phyloP scores from a whole-genome alignment of 2,329 filamentous ascomycete genomes.

The Lachnum nothofagi region DNA sequence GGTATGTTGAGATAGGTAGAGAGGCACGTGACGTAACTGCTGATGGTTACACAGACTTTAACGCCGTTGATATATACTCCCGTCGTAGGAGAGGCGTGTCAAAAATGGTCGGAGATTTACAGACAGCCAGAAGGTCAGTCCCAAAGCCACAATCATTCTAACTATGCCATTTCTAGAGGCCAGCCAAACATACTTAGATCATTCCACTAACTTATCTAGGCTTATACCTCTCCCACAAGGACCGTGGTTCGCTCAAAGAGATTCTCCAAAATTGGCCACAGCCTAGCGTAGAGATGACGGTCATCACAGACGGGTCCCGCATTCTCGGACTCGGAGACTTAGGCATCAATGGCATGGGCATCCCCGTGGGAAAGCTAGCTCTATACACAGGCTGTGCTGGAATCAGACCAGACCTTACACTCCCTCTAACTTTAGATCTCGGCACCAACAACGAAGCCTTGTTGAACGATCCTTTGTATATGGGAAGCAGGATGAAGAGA shows the following conservation, averaged over 20 bases:
- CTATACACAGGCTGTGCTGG: constrained; percentile 83
- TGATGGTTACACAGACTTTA: constrained; percentile 29
- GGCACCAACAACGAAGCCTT: constrained; percentile 76
- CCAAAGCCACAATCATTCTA: too few species aligned
- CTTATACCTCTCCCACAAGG: constrained; percentile 66
- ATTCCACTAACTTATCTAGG: constrained; percentile 20
- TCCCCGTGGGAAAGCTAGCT: constrained; percentile 76
- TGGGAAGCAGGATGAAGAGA: constrained; percentile 64
- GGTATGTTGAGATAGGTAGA: constrained; percentile 11
- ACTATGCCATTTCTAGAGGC: too few species aligned
- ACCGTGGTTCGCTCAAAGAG: constrained; percentile 59
- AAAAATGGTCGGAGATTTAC: constrained; percentile 71
- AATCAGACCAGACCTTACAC: constrained; percentile 70
- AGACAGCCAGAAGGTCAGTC: constrained; percentile 60
- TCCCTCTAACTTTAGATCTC: constrained; percentile 79
- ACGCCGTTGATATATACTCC: constrained; percentile 57
- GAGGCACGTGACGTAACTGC: constrained; percentile 9
- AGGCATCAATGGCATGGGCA: constrained; percentile 76
- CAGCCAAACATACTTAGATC: too few species aligned
- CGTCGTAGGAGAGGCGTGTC: constrained; percentile 65
- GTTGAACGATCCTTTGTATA: constrained; percentile 70
- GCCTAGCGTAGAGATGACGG: constrained; percentile 56
- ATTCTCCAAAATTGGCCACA: constrained; percentile 69
- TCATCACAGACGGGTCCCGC: constrained; percentile 51
- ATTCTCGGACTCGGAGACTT: constrained; percentile 78